These are phyloP conservation scores for Dryas alaskensis DNA, from an alignment of 306 rosid genomes.

Conservation along the genomic window DNA sequence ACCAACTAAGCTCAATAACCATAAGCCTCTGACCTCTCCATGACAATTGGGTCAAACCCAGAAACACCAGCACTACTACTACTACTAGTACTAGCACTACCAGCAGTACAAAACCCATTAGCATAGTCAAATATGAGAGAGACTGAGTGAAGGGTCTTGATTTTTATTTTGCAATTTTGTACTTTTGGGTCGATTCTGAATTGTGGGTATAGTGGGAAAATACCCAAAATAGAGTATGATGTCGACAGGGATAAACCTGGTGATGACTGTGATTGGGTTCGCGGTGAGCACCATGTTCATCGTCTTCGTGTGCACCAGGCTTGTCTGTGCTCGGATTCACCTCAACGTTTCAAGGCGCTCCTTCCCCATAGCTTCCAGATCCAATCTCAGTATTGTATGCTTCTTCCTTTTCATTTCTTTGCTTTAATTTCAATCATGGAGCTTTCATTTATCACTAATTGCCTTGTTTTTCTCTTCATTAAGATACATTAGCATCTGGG, in stretches of 20 bases:
- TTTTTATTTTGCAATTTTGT: background rate
- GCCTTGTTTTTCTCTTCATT: background rate
- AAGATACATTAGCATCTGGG: slow-evolving; percentile 7
- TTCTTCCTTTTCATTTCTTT: background rate
- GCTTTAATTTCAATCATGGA: background rate
- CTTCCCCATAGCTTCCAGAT: slow-evolving; percentile 72
- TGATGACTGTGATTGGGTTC: slow-evolving; percentile 94
- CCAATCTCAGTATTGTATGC: slow-evolving; percentile 67
- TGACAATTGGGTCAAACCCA: slow-evolving; percentile 13
- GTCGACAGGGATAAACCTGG: slow-evolving; percentile 79
- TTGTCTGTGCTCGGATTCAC: slow-evolving; percentile 88
- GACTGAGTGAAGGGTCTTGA: slow-evolving; percentile 12
- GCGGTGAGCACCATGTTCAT: slow-evolving; percentile 94
- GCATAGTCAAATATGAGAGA: background rate
- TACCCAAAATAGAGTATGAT: slow-evolving; percentile 43
- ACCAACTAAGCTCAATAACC: background rate
- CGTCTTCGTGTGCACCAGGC: slow-evolving; percentile 81
- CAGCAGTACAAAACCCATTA: background rate
- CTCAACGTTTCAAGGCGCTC: slow-evolving; percentile 74
- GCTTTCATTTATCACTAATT: background rate
- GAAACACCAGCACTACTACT: background rate
- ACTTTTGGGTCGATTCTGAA: slow-evolving; percentile 19
- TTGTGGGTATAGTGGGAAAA: background rate
- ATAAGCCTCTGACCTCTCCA: background rate
- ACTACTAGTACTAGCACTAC: background rate